These are phyloP conservation scores for Sclerotinia subarctica DNA, from an alignment of 2,329 filamentous ascomycete genomes.

Conservation along the genomic window DNA sequence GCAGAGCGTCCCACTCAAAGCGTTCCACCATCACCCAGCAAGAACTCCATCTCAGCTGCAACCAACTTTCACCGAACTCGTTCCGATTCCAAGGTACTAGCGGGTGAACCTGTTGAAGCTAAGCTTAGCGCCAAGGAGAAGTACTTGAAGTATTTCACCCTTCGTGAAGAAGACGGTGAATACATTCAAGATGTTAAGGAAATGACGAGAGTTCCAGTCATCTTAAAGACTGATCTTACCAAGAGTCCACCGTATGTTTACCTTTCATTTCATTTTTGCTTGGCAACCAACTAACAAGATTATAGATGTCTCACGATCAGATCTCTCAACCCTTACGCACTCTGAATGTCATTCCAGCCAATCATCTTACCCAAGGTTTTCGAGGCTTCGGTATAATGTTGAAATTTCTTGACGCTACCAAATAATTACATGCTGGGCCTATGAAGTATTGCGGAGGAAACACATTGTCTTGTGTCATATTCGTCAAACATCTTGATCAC, in stretches of 20 bases:
- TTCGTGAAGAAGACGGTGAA: constrained; percentile 88
- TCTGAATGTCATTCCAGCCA: constrained; percentile 24
- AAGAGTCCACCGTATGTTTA: constrained; percentile 97
- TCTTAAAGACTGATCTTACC: constrained; percentile 94
- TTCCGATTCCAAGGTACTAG: constrained; percentile 88
- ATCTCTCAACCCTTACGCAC: constrained; percentile 74
- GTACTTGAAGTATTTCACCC: constrained; percentile 83
- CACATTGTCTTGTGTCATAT: not conserved
- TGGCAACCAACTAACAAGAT: constrained; percentile 41
- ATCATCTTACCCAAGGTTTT: constrained; percentile 5
- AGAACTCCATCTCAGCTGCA: constrained; percentile 63
- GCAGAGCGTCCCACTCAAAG: constrained; percentile 90
- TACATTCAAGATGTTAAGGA: constrained; percentile 98
- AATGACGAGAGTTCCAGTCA: constrained; percentile 96
- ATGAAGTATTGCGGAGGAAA: not conserved
- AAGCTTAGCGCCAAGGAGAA: constrained; percentile 93
- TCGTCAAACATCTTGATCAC: not conserved
- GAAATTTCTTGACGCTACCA: not conserved
- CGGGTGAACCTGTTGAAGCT: constrained; percentile 69
- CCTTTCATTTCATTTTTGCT: not conserved
- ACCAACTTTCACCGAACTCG: constrained; percentile 79
- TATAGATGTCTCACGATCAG: constrained; percentile 77
- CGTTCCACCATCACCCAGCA: constrained; percentile 85
- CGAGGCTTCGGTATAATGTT: constrained; percentile 17
- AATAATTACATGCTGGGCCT: constrained; percentile 22